phyloP scores from a whole-genome alignment of 73 alveolate genomes.

The Blepharisma japonicum region DNA sequence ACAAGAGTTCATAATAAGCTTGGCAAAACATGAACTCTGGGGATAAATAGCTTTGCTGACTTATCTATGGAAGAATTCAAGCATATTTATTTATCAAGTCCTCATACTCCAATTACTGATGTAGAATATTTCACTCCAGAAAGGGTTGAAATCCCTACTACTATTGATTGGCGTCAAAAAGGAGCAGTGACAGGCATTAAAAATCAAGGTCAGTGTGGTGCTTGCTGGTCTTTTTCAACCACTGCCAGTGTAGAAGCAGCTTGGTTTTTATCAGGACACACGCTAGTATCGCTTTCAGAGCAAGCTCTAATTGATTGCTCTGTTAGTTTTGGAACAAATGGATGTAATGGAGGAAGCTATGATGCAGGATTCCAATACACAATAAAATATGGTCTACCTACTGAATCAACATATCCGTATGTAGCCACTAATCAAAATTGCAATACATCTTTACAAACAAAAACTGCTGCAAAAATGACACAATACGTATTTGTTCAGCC shows the following conservation, averaged over 20 bases:
- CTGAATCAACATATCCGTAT: slow-evolving; percentile 41
- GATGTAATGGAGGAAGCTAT: slow-evolving; percentile 51
- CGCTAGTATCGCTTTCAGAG: slow-evolving; percentile 45
- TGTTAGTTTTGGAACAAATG: slow-evolving; percentile 53
- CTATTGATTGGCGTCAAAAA: slow-evolving; percentile 57
- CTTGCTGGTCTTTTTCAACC: slow-evolving; percentile 87
- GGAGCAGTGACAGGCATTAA: slow-evolving; percentile 68
- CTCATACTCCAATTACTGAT: slow-evolving; percentile 46
- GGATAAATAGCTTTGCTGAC: slow-evolving; percentile 37
- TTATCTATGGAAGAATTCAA: slow-evolving; percentile 33
- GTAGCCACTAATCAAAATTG: slow-evolving; percentile 35
- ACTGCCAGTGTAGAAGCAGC: slow-evolving; percentile 73
- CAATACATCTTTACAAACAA: background rate
- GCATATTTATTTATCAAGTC: slow-evolving; percentile 29
- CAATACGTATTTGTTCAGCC: no score
- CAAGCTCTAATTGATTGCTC: slow-evolving; percentile 76
- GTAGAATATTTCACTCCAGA: background rate
- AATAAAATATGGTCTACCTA: slow-evolving; percentile 29
- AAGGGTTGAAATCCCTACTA: slow-evolving; percentile 23
- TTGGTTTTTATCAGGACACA: slow-evolving; percentile 35
- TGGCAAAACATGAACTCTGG: background rate
- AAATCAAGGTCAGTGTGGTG: slow-evolving; percentile 74
- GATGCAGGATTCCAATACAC: slow-evolving; percentile 33
- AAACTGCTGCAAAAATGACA: no score
- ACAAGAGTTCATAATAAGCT: slow-evolving; percentile 8